Evolutionary conservation across 1,139 yeast species (phyloP), one percentile per base, ranked within the genome.

Genomic region (Geotrichum carabidarum): DNA sequence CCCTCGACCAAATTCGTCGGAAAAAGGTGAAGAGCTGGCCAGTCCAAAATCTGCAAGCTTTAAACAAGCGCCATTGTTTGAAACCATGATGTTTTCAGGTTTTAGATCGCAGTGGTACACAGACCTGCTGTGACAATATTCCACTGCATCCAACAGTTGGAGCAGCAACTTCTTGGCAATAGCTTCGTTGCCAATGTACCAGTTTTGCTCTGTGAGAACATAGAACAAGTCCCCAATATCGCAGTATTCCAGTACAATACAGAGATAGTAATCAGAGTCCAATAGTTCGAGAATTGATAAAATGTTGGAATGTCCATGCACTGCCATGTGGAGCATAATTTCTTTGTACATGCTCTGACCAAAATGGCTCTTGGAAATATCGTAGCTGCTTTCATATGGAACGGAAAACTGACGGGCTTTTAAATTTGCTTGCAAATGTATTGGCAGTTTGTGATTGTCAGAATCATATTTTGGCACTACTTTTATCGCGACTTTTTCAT

Each of bases 71-170:
- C 88, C 88, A 55, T 78, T 71, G 57, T 82, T 79, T 52, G 83
- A 78, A 31, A 85, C 82, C 73, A 90, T 74, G 48, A 90, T 79
- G 67, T 90, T 90, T 69, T 90, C 97, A 1, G 97, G 97, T 69
- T 90, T 89, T 62, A 90, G 77, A 68, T 90, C 97, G 70, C 96
- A 89, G 67, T 90, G 97, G 65, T 79, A 90, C 12, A 90, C 80
- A 43, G 82, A 80, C 46, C 76, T 73, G 12, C 78, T 72, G 63
- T 85, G 88, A 65, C 95, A 86, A 69, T 81, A 84, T 47, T 78
- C 75, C 34, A 90, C 75, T 1, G 84, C 95, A 58, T 85, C 88
- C 15, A 88, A 72, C 50, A 90, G 72, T 69, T 90, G 96, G 31
- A 83, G 68, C 67, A 89, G 86, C 43, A 86, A 87, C 53, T 79